Evolutionary conservation across 257 asterid genomes (phyloP).

Genomic region (Cruciata laevipes): DNA sequence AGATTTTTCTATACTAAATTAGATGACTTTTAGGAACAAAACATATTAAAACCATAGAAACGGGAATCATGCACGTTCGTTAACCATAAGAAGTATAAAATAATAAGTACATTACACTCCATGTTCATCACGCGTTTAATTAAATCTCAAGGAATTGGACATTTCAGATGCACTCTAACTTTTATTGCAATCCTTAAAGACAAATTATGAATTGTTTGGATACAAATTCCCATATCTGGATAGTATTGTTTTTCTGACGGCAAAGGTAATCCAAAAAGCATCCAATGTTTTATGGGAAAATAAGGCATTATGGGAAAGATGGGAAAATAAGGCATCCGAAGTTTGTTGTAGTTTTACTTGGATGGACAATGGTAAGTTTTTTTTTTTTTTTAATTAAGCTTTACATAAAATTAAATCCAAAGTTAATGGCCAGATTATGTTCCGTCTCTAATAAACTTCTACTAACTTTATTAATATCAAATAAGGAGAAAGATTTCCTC

Average conservation of each 20-base stretch:
- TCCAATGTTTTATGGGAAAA: not conserved
- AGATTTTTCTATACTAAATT: not conserved
- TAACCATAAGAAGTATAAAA: too few relatives aligned
- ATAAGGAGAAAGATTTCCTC: too few relatives aligned
- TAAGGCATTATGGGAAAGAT: not conserved
- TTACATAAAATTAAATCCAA: too few relatives aligned
- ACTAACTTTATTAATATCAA: too few relatives aligned
- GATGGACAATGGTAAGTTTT: too few relatives aligned
- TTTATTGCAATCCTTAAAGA: not conserved
- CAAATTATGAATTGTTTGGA: not conserved
- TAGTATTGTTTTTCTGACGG: not conserved
- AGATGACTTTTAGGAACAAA: not conserved
- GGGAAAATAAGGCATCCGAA: not conserved
- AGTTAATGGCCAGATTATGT: too few relatives aligned
- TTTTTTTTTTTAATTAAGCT: too few relatives aligned
- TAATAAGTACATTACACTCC: not conserved
- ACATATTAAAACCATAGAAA: not conserved
- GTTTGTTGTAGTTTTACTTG: not conserved
- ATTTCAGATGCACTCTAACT: not conserved
- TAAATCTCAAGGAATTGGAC: not conserved
- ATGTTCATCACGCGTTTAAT: not conserved
- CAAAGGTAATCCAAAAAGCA: not conserved
- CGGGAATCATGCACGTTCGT: not conserved
- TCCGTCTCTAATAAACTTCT: too few relatives aligned
- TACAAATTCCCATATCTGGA: not conserved